Base-by-base conservation (phyloP, 1,139 yeast genomes). In the Starmera stellimalicola region DNA sequence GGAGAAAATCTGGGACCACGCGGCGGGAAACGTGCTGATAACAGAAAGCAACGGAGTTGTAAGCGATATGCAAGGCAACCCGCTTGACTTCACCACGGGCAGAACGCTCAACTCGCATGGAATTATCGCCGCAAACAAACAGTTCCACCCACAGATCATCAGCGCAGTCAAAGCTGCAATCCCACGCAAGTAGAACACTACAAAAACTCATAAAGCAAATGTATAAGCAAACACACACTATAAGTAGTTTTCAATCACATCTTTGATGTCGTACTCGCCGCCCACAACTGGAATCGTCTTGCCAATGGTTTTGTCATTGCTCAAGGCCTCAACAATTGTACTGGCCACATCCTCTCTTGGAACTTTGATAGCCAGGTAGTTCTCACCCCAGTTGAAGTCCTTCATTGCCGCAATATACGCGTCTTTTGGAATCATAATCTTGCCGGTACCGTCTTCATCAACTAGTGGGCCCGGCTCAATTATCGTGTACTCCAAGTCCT, bases 1-100 rank as follows among this genome's bases (percentile, higher is more conserved):
- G 50, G 99, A 91, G 55, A 91, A 93, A 60, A 87, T 91, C 40
- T 91, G 98, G 98, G 99, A 91, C 57, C 99, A 91, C 55, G 97
- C 97, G 17, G 94, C 96, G 3, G 99, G 98, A 6, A 80, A 82
- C 47, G 66, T 88, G 10, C 70, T 91, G 43, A 77, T 93, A 29
- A 68, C 73, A 25, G 98, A 93, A 57, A 83, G 94, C 47, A 97
- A 97, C 30, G 98, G 98, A 7, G 57, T 64, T 34, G 97, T 91
- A 18, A 77, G 93, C 11, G 98, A 91, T 54, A 74, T 88, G 51
- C 55, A 70, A 37, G 94, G 96, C 9, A 63, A 65, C 24, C 58
- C 62, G 18, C 69, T 91, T 42, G 76, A 91, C 52, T 93, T 91
- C 50, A 88, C 95, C n/a, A 64, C 67, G 29, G 98, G 98, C 5